Conservation (phyloP, 2,329 filamentous ascomycete species). For the Juglanconis juglandina region DNA sequence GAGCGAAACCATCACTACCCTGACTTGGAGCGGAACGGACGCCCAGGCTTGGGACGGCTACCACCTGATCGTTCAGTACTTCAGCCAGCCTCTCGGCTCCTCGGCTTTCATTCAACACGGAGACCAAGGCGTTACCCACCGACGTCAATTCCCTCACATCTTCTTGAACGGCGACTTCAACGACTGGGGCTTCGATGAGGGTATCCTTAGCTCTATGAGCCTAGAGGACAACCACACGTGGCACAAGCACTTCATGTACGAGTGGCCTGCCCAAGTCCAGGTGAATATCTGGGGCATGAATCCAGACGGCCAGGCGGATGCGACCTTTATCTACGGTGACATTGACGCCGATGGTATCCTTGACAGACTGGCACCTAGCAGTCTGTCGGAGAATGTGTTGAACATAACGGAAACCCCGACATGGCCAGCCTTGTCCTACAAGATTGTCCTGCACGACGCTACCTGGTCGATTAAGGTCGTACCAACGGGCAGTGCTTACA, state of each 20-base stretch:
- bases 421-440: slow-evolving; percentile 52
- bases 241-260: slow-evolving; percentile 57
- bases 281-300: slow-evolving; percentile 65
- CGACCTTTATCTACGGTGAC: slow-evolving; percentile 56
- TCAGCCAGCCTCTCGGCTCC: slow-evolving; percentile 54
- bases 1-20: slow-evolving; percentile 44
- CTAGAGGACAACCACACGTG: slow-evolving; percentile 48
- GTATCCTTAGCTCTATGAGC: slow-evolving; percentile 48
- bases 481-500: slow-evolving; percentile 49
- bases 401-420: slow-evolving; percentile 55
- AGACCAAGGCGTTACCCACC: slow-evolving; percentile 39
- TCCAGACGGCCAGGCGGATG: slow-evolving; percentile 56
- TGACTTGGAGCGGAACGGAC: slow-evolving; percentile 54
- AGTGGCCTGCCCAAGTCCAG: slow-evolving; percentile 59
- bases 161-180: slow-evolving; percentile 61
- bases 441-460: slow-evolving; percentile 52
- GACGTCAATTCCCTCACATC: slow-evolving; percentile 57
- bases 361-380: slow-evolving; percentile 58
- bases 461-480: slow-evolving; percentile 47
- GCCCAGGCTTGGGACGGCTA: slow-evolving; percentile 57
- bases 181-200: slow-evolving; percentile 58
- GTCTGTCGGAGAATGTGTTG: slow-evolving; percentile 49
- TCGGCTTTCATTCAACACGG: slow-evolving; percentile 58
- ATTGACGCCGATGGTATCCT: slow-evolving; percentile 55
- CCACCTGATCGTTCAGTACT: slow-evolving; percentile 61